These are phyloP conservation scores for Pseudophaeomoniella oleicola DNA, from an alignment of 2,329 filamentous ascomycete genomes.

Conservation along the genomic window DNA sequence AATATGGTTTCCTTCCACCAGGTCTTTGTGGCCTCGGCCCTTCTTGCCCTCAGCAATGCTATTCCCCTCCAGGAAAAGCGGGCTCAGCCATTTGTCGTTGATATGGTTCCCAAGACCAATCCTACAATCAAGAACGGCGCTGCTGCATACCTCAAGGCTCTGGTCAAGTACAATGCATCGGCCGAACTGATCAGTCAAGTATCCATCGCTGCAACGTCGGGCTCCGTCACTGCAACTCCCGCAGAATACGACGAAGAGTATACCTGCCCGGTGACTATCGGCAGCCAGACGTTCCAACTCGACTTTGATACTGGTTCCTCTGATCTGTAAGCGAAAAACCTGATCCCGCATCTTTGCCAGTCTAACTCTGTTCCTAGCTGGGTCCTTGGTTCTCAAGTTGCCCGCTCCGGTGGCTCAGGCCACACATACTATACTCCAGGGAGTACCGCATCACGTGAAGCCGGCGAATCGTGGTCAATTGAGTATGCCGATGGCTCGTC, in stretches of 20 bases:
- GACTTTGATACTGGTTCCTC: conserved; percentile 59
- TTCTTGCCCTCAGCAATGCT: neutral
- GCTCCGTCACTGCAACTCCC: conserved; percentile 23
- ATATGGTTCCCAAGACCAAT: neutral
- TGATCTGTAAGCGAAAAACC: conserved; percentile 47
- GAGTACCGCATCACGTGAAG: conserved; percentile 26
- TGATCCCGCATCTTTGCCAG: neutral
- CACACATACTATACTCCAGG: conserved; percentile 44
- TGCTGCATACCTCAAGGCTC: neutral
- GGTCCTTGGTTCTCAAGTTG: conserved; percentile 49
- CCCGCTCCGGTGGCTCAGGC: conserved; percentile 32
- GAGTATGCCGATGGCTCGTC: conserved; percentile 51
- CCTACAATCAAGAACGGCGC: neutral
- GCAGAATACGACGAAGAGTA: conserved; percentile 42
- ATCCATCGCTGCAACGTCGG: conserved; percentile 2
- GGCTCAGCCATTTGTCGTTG: neutral
- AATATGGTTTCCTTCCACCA: neutral
- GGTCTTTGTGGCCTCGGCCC: neutral
- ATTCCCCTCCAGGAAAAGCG: neutral
- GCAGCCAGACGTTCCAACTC: conserved; percentile 46
- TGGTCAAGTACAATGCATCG: neutral
- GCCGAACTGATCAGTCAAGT: neutral
- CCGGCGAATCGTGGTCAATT: conserved; percentile 44
- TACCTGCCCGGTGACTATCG: conserved; percentile 47
- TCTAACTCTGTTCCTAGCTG: conserved; percentile 29